Conservation (phyloP, 2,329 filamentous ascomycete species). For the Botrytis squamosa region DNA sequence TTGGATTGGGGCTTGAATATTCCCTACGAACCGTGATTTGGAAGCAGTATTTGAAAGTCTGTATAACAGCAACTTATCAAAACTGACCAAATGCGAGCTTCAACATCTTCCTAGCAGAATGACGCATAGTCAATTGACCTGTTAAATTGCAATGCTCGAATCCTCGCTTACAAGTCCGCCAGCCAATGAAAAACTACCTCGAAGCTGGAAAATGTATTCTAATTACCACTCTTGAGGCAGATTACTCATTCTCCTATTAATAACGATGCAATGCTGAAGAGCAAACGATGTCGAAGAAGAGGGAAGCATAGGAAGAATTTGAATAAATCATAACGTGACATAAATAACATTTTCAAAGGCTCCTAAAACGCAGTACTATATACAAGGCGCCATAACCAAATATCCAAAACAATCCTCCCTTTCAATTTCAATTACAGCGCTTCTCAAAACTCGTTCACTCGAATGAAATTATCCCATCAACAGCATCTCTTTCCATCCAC, state of each 20-base stretch:
- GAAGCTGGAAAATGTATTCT: neutral
- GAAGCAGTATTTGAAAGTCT: neutral
- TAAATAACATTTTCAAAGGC: neutral
- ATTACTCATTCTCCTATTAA: neutral
- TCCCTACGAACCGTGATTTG: neutral
- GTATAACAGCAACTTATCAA: neutral
- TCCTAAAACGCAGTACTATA: neutral
- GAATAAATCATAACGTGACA: too few relatives aligned
- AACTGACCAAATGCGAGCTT: neutral
- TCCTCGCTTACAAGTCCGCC: neutral
- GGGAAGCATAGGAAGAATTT: neutral
- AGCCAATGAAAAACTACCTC: neutral
- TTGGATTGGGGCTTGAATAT: neutral
- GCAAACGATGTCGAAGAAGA: neutral
- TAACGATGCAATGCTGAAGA: neutral
- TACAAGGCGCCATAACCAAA: neutral
- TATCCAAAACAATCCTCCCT: neutral
- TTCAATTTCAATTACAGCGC: neutral
- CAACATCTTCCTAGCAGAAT: neutral
- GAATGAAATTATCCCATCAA: neutral
- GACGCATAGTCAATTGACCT: neutral
- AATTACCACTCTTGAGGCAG: neutral
- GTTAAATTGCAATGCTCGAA: neutral
- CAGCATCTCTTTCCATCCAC: conserved; percentile 16
- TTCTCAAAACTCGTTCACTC: neutral